phyloP scores from a whole-genome alignment of 2,329 filamentous ascomycete species.

The Cytospora schulzeri region DNA sequence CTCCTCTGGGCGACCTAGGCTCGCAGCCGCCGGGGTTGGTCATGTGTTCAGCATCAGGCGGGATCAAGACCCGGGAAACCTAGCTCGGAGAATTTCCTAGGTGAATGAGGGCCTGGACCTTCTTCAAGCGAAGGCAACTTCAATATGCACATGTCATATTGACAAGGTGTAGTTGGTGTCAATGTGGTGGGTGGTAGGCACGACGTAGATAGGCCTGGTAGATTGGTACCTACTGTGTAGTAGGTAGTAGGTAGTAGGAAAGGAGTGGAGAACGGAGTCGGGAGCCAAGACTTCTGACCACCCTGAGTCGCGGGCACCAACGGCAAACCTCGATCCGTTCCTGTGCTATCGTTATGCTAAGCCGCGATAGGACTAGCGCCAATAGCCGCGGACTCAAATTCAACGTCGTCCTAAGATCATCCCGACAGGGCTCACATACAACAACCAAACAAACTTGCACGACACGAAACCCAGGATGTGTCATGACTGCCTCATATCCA shows the following conservation, averaged over 20 bases:
- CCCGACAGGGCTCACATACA: constrained; percentile 13
- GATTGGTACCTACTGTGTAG: too few species aligned
- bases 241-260: background rate
- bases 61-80: too few species aligned
- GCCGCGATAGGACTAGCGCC: constrained; percentile 10
- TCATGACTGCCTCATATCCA: constrained; percentile 41
- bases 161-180: background rate
- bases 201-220: too few species aligned
- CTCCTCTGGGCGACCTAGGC: too few species aligned
- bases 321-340: constrained; percentile 15
- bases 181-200: background rate
- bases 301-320: constrained; percentile 17
- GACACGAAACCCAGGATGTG: constrained; percentile 39
- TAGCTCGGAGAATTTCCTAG: too few species aligned
- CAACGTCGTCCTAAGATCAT: constrained; percentile 25
- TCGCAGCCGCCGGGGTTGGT: too few species aligned
- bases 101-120: too few species aligned
- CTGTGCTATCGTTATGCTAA: background rate
- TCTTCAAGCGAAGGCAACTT: too few species aligned
- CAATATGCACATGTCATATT: too few species aligned
- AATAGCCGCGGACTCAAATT: constrained; percentile 28
- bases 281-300: constrained; percentile 18
- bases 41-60: too few species aligned
- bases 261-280: constrained; percentile 9
- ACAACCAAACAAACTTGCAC: background rate